phyloP scores from a whole-genome alignment of 2,329 filamentous ascomycete genomes.

The Sordariomycetes sp. region DNA sequence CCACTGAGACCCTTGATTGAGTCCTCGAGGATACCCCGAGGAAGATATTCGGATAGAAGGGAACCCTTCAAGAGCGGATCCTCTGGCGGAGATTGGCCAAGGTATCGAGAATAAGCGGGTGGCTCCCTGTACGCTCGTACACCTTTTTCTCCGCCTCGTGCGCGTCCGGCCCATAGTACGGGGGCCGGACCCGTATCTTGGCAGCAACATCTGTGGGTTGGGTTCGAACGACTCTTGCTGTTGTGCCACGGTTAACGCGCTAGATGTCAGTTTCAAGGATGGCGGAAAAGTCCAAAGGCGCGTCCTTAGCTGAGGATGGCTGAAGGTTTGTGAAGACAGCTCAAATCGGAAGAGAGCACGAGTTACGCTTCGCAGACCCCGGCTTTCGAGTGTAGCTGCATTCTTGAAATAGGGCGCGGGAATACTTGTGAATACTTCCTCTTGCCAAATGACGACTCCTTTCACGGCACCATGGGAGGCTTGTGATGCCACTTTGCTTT shows the following conservation, averaged over 20 bases:
- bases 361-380: no score
- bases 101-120: background rate
- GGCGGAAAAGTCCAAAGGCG: background rate
- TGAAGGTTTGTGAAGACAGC: no score
- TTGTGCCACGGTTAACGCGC: background rate
- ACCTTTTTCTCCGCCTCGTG: background rate
- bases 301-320: background rate
- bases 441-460: no score
- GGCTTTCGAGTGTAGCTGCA: no score
- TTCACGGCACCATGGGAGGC: no score
- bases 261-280: background rate
- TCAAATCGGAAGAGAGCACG: no score
- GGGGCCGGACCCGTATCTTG: background rate
- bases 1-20: background rate
- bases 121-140: background rate
- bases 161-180: background rate
- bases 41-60: background rate
- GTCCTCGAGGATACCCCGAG: background rate
- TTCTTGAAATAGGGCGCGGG: no score
- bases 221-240: background rate
- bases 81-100: background rate
- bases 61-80: background rate
- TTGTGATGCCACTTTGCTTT: no score
- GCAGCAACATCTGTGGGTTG: background rate
- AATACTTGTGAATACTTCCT: no score